Conservation (phyloP, 345 rosid species). For the Carallia pectinifolia region DNA sequence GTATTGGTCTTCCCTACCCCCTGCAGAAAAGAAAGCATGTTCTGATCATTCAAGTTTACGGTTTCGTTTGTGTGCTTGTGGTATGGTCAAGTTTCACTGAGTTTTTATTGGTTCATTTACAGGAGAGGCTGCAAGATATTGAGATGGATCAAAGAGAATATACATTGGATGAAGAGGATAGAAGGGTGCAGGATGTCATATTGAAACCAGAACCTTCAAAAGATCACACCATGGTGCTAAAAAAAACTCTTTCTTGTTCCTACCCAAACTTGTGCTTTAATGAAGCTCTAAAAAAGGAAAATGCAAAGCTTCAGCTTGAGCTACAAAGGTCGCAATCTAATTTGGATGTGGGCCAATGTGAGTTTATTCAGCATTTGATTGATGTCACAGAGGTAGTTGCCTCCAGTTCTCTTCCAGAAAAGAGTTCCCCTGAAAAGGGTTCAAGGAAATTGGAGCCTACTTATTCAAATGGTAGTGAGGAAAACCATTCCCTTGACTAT, state of each 20-base stretch:
- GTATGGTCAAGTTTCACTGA: constrained; percentile 8
- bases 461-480: constrained; percentile 44
- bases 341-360: constrained; percentile 78
- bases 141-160: constrained; percentile 91
- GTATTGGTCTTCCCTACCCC: not conserved
- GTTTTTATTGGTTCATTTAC: constrained; percentile 12
- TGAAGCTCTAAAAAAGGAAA: constrained; percentile 76
- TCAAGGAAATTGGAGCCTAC: constrained; percentile 50
- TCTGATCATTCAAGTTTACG: not conserved
- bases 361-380: constrained; percentile 81
- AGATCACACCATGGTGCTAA: constrained; percentile 62
- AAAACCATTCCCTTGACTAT: constrained; percentile 44
- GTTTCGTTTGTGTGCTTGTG: not conserved
- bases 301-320: constrained; percentile 74
- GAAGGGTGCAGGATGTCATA: constrained; percentile 77
- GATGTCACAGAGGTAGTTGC: constrained; percentile 77
- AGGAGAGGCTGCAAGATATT: constrained; percentile 87
- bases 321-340: constrained; percentile 81
- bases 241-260: constrained; percentile 82
- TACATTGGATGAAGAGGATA: constrained; percentile 88
- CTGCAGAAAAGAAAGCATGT: not conserved
- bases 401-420: constrained; percentile 35
- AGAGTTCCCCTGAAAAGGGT: constrained; percentile 45
- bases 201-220: constrained; percentile 66
- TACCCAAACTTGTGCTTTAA: constrained; percentile 83